Percentiles rank a stretch among this genome's conserved stretches.
These are phyloP conservation scores for Solanum dulcamara DNA, from an alignment of 257 asterid genomes.

Conservation along the genomic window DNA sequence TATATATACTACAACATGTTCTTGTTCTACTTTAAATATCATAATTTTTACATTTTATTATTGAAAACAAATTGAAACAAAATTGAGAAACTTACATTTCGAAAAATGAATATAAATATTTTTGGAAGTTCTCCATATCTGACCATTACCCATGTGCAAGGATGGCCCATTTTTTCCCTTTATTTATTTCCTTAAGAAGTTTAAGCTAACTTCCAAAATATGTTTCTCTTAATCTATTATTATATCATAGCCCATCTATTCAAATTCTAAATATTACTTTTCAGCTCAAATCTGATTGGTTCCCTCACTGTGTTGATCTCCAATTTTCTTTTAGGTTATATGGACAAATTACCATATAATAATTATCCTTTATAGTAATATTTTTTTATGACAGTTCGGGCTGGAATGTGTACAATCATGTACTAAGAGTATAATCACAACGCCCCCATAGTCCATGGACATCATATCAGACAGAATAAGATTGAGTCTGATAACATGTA, in stretches of 20 bases:
- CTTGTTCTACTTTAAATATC: constrained; percentile 2
- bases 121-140: constrained; percentile 12
- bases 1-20: constrained; percentile 26
- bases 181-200: background rate
- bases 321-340: background rate
- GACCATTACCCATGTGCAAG: constrained; percentile 41
- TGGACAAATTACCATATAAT: background rate
- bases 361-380: background rate
- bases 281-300: background rate
- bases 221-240: background rate
- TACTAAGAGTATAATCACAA: background rate
- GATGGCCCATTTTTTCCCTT: constrained; percentile 18
- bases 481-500: background rate
- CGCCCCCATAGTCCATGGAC: background rate
- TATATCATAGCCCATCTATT: background rate
- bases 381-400: background rate
- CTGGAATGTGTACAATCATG: background rate
- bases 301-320: background rate
- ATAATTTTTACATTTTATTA: background rate
- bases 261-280: background rate
- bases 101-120: background rate
- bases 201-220: constrained; percentile 5
- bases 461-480: background rate
- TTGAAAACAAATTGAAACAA: background rate
- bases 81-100: background rate